These are phyloP conservation scores for Lentinus brumalis DNA, from an alignment of 768 basidiomycete genomes.

Conservation along the genomic window DNA sequence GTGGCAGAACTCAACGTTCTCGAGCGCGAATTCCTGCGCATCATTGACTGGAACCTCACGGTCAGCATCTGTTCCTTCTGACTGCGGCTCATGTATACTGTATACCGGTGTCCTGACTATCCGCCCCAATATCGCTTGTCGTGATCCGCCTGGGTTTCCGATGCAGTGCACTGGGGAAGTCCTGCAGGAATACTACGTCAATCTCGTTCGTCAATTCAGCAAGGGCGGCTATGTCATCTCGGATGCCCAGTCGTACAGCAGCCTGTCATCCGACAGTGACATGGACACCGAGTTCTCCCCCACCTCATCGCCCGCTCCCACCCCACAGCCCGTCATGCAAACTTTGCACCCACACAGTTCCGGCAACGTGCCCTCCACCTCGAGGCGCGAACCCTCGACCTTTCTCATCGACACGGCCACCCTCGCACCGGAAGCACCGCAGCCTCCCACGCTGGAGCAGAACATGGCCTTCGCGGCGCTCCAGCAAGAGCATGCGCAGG, in stretches of 20 bases:
- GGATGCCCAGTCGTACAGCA: constrained; percentile 38
- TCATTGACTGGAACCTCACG: constrained; percentile 93
- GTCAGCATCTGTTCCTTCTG: constrained; percentile 52
- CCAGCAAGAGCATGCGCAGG: constrained; percentile 27
- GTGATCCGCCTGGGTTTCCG: background rate
- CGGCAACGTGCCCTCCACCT: constrained; percentile 12
- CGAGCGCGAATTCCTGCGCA: constrained; percentile 89
- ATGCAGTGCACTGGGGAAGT: constrained; percentile 87
- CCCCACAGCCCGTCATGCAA: constrained; percentile 5
- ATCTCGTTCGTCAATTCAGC: constrained; percentile 86
- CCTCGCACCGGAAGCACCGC: constrained; percentile 45
- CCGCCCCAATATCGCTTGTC: constrained; percentile 1
- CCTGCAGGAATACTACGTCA: constrained; percentile 92
- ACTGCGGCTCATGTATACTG: background rate
- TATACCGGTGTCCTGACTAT: background rate
- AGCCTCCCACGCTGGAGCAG: constrained; percentile 75
- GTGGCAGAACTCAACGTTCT: constrained; percentile 90
- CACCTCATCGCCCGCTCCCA: constrained; percentile 31
- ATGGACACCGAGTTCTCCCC: constrained; percentile 53
- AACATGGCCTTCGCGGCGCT: constrained; percentile 81
- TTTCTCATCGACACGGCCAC: constrained; percentile 41
- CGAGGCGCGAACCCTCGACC: constrained; percentile 35
- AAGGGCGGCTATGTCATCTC: constrained; percentile 55
- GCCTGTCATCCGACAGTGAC: constrained; percentile 51
- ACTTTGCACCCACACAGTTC: constrained; percentile 29